Conservation (phyloP, 129 eudicot species). For the Lonicera japonica region DNA sequence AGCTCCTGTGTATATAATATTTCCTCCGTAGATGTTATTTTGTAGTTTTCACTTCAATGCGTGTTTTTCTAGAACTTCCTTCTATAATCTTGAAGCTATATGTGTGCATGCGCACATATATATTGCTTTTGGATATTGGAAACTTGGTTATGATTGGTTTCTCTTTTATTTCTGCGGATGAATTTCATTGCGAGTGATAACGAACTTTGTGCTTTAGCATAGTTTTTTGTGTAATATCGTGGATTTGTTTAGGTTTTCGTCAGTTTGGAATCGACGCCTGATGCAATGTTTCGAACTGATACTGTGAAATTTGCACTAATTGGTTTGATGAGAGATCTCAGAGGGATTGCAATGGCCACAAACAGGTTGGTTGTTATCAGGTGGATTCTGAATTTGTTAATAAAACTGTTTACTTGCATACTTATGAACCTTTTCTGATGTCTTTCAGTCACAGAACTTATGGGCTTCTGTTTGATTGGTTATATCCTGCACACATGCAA, state of each 20-base stretch:
- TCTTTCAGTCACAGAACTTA: slow-evolving; percentile 83
- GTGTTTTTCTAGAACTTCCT: not conserved
- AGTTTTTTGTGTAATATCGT: slow-evolving; percentile 8
- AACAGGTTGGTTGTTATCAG: slow-evolving; percentile 47
- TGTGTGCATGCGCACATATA: not conserved
- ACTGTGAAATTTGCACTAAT: slow-evolving; percentile 72
- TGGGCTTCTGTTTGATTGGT: slow-evolving; percentile 96
- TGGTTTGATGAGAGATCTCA: slow-evolving; percentile 94
- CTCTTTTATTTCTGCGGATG: not conserved
- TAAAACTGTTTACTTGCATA: not conserved
- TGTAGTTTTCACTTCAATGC: not conserved
- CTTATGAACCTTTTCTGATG: slow-evolving; percentile 3
- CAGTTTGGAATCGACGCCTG: slow-evolving; percentile 71
- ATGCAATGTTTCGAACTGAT: slow-evolving; percentile 77
- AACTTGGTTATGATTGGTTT: not conserved
- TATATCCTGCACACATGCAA: slow-evolving; percentile 95
- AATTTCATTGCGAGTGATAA: not conserved
- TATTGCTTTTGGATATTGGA: not conserved
- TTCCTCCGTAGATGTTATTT: not conserved
- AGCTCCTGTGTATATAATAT: not conserved
- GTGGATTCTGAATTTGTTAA: not conserved
- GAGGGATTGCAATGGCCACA: slow-evolving; percentile 96
- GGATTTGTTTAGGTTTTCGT: slow-evolving; percentile 60
- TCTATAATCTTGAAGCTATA: not conserved
- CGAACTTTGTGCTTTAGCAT: not conserved